Evolutionary conservation across 768 basidiomycete genomes (phyloP), one percentile per base, ranked within the genome.

Genomic region (Trichaptum fuscoviolaceum): DNA sequence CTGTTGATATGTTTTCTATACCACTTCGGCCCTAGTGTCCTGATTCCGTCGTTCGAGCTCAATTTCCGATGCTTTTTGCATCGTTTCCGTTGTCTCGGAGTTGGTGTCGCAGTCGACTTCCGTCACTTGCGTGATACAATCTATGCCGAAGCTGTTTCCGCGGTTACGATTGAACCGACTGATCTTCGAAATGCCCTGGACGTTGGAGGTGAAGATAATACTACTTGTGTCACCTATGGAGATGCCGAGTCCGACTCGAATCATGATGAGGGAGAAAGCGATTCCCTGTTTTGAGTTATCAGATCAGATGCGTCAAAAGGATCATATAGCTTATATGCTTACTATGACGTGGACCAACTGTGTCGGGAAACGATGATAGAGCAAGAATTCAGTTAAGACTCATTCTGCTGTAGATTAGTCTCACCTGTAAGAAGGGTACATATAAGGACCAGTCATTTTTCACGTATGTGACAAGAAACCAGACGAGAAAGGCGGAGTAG

Each of bases 191-290:
- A 3, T 12, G 20, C 42, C 42, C 42, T 12, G 15, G 15, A 52
- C 42, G 2, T 52, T 12, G 35, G 25, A 24, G 67, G 64, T 69
- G n/a, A n/a, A 20, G 42, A 15, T 2, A n/a, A 52, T 12, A 12
- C 2, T 20, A 12, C 42, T 52, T 52, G 42, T 52, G 42, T 52
- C 42, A 12, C 42, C 70, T n/a, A 70, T 57, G 20, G 77, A 73
- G 18, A 79, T 70, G 36, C 78, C 78, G 24, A 78, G 69, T 1
- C 77, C 80, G 57, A 80, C 74, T 27, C 78, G 78, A 57, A 80
- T 76, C 62, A 79, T 81, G 68, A 81, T 75, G 68, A 81, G 70
- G 24, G 78, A 78, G 69, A 81, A 81, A 0, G 78, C 79, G 35
- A 77, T 73, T 62, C 75, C 79, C 74, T 72, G 20, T 5, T 15